phyloP scores from a whole-genome alignment of 2,329 filamentous ascomycete genomes.

The Cyclaneusma minus region DNA sequence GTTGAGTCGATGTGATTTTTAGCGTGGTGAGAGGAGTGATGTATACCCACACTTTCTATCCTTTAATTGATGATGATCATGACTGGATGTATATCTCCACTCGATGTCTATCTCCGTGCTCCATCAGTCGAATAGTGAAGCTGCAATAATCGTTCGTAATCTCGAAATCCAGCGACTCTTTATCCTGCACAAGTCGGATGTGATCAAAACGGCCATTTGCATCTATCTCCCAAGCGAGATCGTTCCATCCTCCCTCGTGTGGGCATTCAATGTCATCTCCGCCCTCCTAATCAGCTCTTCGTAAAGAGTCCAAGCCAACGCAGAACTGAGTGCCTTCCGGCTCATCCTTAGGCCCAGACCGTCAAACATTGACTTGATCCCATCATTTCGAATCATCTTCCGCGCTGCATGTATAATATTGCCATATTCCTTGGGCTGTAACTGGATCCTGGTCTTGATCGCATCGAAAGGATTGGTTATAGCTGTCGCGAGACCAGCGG shows the following conservation, averaged over 20 bases:
- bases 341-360: slow-evolving; percentile 77
- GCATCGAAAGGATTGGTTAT: slow-evolving; percentile 95
- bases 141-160: no score
- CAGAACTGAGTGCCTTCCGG: slow-evolving; percentile 81
- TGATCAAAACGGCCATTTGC: no score
- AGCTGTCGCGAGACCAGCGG: slow-evolving; percentile 69
- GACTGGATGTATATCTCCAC: no score
- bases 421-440: slow-evolving; percentile 67
- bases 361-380: slow-evolving; percentile 65
- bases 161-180: no score
- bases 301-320: slow-evolving; percentile 95
- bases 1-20: no score
- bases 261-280: slow-evolving; percentile 23
- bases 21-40: no score
- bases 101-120: no score
- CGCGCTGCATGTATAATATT: slow-evolving; percentile 68
- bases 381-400: slow-evolving; percentile 72
- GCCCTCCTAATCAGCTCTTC: slow-evolving; percentile 78
- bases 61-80: no score
- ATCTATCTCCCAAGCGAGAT: slow-evolving; percentile 8
- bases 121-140: no score
- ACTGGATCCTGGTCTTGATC: slow-evolving; percentile 85
- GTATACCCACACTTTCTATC: no score
- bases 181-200: no score
- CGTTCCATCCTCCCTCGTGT: no score